These are phyloP conservation scores for Coprinopsis sp. DNA, from an alignment of 768 basidiomycete genomes.

Conservation along the genomic window DNA sequence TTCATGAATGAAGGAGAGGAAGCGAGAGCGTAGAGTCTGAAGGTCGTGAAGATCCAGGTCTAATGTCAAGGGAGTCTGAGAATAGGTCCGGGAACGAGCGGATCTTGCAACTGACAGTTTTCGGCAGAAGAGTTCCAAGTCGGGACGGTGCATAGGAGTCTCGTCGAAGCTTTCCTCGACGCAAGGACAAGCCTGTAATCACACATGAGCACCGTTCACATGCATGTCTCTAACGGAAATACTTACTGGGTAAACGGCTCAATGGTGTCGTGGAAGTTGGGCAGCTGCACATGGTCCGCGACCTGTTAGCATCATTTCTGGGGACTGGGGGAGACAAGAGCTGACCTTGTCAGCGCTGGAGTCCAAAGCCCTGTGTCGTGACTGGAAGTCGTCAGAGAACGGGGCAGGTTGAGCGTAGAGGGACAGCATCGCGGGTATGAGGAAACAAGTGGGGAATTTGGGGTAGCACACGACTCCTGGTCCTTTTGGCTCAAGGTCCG, in stretches of 20 bases:
- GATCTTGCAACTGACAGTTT: constrained; percentile 41
- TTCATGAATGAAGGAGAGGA: constrained; percentile 60
- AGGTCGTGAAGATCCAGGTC: constrained; percentile 67
- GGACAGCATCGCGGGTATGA: constrained; percentile 21
- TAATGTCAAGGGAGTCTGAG: constrained; percentile 18
- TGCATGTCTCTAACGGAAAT: neutral
- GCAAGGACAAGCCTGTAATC: constrained; percentile 42
- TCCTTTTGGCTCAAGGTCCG: neutral
- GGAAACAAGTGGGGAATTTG: neutral
- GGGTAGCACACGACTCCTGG: constrained; percentile 8
- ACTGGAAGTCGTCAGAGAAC: constrained; percentile 13
- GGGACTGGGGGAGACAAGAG: neutral
- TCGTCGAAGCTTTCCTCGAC: constrained; percentile 43
- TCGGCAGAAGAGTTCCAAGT: constrained; percentile 59
- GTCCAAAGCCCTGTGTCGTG: constrained; percentile 17
- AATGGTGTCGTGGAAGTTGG: constrained; percentile 51
- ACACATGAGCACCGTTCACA: neutral
- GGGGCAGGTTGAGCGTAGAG: constrained; percentile 17
- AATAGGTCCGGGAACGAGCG: neutral
- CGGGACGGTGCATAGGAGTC: constrained; percentile 62
- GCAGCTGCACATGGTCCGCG: constrained; percentile 32
- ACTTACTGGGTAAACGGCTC: constrained; percentile 58
- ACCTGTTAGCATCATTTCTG: neutral
- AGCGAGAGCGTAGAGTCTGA: constrained; percentile 57
- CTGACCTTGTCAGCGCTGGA: neutral